A percentile compares a stretch with the other conserved stretches of the same genome.
Conservation (phyloP, 2,329 filamentous ascomycete genomes). For the Fusarium falciforme region DNA sequence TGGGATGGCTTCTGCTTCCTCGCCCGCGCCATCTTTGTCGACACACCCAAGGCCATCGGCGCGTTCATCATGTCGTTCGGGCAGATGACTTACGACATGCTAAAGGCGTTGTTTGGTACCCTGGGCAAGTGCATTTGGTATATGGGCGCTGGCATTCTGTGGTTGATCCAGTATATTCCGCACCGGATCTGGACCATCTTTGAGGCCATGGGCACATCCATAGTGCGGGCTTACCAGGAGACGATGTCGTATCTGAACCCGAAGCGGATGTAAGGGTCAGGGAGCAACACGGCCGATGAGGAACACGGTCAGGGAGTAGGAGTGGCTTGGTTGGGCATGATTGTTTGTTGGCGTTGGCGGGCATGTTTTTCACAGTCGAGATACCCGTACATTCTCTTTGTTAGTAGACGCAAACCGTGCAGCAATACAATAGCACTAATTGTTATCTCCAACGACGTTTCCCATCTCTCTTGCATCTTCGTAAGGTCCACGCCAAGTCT, state of each 20-base stretch:
- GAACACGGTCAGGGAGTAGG: background rate
- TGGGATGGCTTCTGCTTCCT: constrained; percentile 50
- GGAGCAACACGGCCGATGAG: background rate
- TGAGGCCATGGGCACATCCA: constrained; percentile 44
- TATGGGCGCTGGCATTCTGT: constrained; percentile 40
- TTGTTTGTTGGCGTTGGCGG: background rate
- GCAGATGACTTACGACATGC: constrained; percentile 38
- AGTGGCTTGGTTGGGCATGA: background rate
- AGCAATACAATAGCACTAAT: background rate
- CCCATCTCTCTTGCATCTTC: background rate
- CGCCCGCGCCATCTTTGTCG: constrained; percentile 47
- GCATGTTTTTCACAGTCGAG: background rate
- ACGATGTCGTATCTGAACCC: constrained; percentile 52
- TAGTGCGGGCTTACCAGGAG: constrained; percentile 50
- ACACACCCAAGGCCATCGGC: constrained; percentile 43
- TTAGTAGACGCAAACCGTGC: background rate
- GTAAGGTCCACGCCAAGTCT: background rate
- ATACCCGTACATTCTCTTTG: background rate
- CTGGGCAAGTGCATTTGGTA: constrained; percentile 45
- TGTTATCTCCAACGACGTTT: background rate
- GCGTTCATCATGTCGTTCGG: constrained; percentile 39
- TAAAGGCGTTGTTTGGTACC: constrained; percentile 47
- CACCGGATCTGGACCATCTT: constrained; percentile 48
- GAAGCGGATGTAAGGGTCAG: constrained; percentile 43
- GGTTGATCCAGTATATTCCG: constrained; percentile 49